A percentile compares a stretch with the other conserved stretches of the same genome.
These are phyloP conservation scores for Solanum bulbocastanum DNA, from an alignment of 257 asterid species.

Conservation along the genomic window DNA sequence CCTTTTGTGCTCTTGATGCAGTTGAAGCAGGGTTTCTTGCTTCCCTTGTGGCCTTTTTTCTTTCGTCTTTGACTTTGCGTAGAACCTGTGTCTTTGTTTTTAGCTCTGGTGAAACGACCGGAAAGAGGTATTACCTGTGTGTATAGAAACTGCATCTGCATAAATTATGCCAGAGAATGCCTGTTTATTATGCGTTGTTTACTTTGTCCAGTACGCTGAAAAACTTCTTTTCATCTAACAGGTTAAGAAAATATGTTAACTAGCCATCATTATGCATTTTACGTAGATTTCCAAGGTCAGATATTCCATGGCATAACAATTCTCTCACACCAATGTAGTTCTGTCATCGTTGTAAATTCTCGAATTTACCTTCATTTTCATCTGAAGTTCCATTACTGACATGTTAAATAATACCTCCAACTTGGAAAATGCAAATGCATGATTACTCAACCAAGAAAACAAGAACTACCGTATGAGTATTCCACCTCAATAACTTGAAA, in stretches of 20 bases:
- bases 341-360: neutral
- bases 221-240: neutral
- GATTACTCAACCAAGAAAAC: neutral
- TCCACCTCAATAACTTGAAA: neutral
- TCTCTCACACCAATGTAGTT: neutral
- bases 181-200: neutral
- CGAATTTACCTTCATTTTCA: neutral
- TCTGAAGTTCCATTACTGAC: neutral
- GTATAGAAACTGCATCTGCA: neutral
- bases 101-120: neutral
- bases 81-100: neutral
- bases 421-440: neutral
- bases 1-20: neutral
- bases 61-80: neutral
- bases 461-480: neutral
- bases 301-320: neutral
- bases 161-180: conserved; percentile 1
- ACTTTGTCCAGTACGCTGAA: neutral
- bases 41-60: neutral
- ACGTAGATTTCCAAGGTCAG: neutral
- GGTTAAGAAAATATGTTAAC: neutral
- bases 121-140: neutral
- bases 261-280: neutral
- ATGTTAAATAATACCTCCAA: neutral
- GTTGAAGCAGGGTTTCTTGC: neutral